A percentile compares a stretch with the other conserved stretches of the same genome.
Evolutionary conservation across 1,139 yeast genomes (phyloP).

Genomic region (Suhomyces coccinellae): DNA sequence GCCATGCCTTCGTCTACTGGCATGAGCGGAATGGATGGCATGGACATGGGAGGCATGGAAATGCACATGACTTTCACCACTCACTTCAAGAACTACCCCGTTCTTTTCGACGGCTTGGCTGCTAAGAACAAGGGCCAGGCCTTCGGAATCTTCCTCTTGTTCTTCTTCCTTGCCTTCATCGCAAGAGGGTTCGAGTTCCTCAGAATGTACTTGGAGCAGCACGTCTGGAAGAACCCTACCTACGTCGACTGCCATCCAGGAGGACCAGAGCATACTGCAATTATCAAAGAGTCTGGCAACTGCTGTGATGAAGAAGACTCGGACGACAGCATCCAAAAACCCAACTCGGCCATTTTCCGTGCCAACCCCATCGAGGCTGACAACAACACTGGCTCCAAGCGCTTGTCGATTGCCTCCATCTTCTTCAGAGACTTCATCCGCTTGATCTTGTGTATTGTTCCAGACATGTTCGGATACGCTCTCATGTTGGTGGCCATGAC

Average conservation of each 20-base stretch:
- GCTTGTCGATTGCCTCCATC: constrained; percentile 22
- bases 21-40: constrained; percentile 23
- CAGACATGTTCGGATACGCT: constrained; percentile 66
- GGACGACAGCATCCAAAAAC: constrained; percentile 9
- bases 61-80: constrained; percentile 61
- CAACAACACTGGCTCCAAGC: constrained; percentile 9
- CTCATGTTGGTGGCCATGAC: constrained; percentile 81
- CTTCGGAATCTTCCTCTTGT: constrained; percentile 66
- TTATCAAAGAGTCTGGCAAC: constrained; percentile 9
- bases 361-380: constrained; percentile 5
- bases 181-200: constrained; percentile 60
- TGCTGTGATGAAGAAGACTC: constrained; percentile 17
- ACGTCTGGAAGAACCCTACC: constrained; percentile 53
- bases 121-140: constrained; percentile 62
- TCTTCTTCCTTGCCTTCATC: constrained; percentile 57
- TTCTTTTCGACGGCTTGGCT: constrained; percentile 52
- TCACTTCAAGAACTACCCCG: constrained; percentile 54
- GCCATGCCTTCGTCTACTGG: constrained; percentile 8
- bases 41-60: constrained; percentile 23
- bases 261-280: constrained; percentile 3
- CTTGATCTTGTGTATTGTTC: constrained; percentile 53
- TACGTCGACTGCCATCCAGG: constrained; percentile 19
- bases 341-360: constrained; percentile 11
- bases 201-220: constrained; percentile 63
- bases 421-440: constrained; percentile 57